These are phyloP conservation scores for Physcomitrellopsis africana DNA, from an alignment of 225 moss, liverwort and hornwort species.

Conservation along the genomic window DNA sequence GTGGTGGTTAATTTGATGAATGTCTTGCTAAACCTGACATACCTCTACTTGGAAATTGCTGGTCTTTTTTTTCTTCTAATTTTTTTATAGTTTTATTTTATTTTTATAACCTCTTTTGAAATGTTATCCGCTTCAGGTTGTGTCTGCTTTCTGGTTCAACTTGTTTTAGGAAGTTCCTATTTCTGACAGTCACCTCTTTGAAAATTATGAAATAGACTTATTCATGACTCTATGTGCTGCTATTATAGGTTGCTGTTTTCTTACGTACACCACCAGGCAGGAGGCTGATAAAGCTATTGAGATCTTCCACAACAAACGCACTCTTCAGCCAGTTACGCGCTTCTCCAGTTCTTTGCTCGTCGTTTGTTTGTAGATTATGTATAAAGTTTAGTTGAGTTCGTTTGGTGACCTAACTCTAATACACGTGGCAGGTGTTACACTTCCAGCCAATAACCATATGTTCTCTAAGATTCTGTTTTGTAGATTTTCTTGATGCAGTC, in stretches of 20 bases:
- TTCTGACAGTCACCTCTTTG: constrained; percentile 1
- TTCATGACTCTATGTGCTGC: constrained; percentile 17
- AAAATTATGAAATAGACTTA: not conserved
- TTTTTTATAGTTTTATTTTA: too few species aligned
- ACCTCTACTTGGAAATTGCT: too few species aligned
- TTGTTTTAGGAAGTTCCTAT: not conserved
- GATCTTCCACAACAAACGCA: constrained; percentile 90
- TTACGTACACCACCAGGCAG: constrained; percentile 79
- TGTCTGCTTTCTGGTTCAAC: too few species aligned
- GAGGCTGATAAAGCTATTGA: constrained; percentile 94
- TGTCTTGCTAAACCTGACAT: too few species aligned
- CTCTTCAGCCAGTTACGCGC: constrained; percentile 78
- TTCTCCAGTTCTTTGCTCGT: constrained; percentile 21
- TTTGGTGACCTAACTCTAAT: not conserved
- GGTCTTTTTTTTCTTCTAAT: too few species aligned
- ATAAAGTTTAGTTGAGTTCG: not conserved
- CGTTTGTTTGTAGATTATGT: constrained; percentile 6
- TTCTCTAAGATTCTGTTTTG: not conserved
- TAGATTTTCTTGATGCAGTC: not conserved
- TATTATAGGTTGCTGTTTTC: constrained; percentile 84
- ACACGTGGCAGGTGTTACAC: too few species aligned
- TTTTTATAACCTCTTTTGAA: too few species aligned
- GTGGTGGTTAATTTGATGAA: too few species aligned
- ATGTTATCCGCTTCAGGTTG: too few species aligned
- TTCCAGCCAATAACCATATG: too few species aligned